Evolutionary conservation across 2,329 filamentous ascomycete genomes (phyloP), one percentile per base, ranked within the genome.

Genomic region (Beauveria australis): DNA sequence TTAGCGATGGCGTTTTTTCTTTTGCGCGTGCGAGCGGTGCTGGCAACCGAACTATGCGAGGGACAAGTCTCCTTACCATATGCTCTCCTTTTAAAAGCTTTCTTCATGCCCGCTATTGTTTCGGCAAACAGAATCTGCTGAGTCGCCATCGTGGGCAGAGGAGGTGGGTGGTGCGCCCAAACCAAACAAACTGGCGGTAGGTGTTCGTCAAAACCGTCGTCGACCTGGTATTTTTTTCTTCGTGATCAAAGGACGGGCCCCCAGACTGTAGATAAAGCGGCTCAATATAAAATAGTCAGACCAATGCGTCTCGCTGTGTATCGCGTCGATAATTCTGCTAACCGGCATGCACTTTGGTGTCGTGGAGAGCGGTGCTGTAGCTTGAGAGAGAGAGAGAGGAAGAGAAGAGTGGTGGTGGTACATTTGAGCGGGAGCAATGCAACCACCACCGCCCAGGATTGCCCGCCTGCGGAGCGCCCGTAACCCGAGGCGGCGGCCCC

Each of bases 21-120:
- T 46, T 28, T 41, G 18, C 16, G 12, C 19, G 56, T 46, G 24
- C 24, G 37, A 52, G 37, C 46, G n/a, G 46, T 28, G 55, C 57
- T 57, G 49, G 59, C 59, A n/a, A 7, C 53, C 47, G 46, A 44
- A 26, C n/a, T 51, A 41, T n/a, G 24, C 19, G 37, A 37, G 48
- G 19, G 24, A 48, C 52, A 22, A 41, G 24, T 18, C 30, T 43
- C 1, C 72, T 64, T 73, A 86, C 85, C 85, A 61, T 85, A 86
- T 65, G 81, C 78, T 72, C 82, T 85, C 64, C 85, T 76, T 70
- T 87, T 87, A 63, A 87, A 76, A 6, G 85, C 84, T 72, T 86
- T 85, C 68, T 86, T 88, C 81, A 89, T 86, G 57, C 80, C 84
- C 66, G 80, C 78, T 70, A 89, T 85, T 22, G 86, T 88, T 68